Evolutionary conservation across 2,329 filamentous ascomycete species (phyloP).

Genomic region (Hortaea werneckii): DNA sequence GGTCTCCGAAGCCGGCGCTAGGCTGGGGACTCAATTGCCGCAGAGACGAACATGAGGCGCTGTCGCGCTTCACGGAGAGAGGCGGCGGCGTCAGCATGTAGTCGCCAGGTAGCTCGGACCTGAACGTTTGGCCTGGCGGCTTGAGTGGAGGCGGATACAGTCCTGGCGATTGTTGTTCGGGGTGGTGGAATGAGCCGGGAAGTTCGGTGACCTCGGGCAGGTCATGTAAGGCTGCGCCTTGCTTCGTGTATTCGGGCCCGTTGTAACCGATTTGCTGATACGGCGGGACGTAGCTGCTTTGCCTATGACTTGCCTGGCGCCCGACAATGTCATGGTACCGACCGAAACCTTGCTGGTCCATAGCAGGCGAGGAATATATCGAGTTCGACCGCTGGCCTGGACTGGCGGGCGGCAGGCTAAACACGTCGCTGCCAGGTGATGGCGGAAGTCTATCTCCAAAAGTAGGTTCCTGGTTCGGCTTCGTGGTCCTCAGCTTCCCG

Average conservation of each 20-base stretch:
- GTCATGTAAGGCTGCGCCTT: slow-evolving; percentile 12
- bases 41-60: neutral
- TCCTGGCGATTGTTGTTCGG: slow-evolving; percentile 17
- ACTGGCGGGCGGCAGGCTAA: slow-evolving; percentile 8
- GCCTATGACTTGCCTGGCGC: slow-evolving; percentile 3
- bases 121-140: slow-evolving; percentile 12
- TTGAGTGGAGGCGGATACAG: slow-evolving; percentile 15
- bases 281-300: slow-evolving; percentile 11
- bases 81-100: slow-evolving; percentile 8
- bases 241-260: slow-evolving; percentile 12
- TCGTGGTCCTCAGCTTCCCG: slow-evolving; percentile 51
- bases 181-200: slow-evolving; percentile 32
- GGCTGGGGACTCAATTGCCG: slow-evolving; percentile 6
- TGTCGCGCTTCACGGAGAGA: neutral
- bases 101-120: slow-evolving; percentile 21
- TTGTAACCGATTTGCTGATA: slow-evolving; percentile 19
- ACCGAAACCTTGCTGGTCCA: slow-evolving; percentile 19
- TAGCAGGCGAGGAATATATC: slow-evolving; percentile 1
- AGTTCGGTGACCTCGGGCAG: slow-evolving; percentile 29
- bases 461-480: slow-evolving; percentile 28
- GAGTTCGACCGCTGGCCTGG: slow-evolving; percentile 4
- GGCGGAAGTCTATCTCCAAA: slow-evolving; percentile 5
- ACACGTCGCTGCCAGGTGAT: slow-evolving; percentile 4
- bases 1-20: neutral
- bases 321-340: slow-evolving; percentile 20